Percentiles rank a stretch among this genome's conserved stretches.
Evolutionary conservation across 371 early-diverging fungal species (phyloP).

Genomic region (Paraphysoderma sedebokerense): DNA sequence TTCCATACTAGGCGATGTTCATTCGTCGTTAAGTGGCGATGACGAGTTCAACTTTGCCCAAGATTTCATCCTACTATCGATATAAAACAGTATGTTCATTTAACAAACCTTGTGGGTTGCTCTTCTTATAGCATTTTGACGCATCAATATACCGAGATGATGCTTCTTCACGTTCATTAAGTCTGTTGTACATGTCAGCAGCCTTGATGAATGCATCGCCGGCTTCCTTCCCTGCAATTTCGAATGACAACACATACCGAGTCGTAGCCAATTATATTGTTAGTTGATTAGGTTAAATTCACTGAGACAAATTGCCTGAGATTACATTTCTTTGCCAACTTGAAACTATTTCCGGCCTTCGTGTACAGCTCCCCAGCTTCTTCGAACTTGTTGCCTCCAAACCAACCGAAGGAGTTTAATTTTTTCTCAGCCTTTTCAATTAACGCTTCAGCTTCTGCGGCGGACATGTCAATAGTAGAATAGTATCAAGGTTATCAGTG

Average conservation of each 20-base stretch:
- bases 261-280: background rate
- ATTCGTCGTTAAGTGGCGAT: background rate
- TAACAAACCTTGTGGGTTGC: conserved; percentile 61
- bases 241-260: background rate
- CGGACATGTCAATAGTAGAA: too few relatives aligned
- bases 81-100: too few relatives aligned
- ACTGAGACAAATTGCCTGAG: background rate
- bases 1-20: background rate
- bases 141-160: conserved; percentile 67
- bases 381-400: conserved; percentile 71
- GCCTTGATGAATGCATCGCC: conserved; percentile 75
- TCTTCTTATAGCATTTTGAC: conserved; percentile 69
- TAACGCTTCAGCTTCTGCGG: conserved; percentile 8
- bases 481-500: too few relatives aligned
- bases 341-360: conserved; percentile 78
- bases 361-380: conserved; percentile 84
- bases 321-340: conserved; percentile 70
- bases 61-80: too few relatives aligned
- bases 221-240: conserved; percentile 59
- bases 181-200: conserved; percentile 31
- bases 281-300: background rate
- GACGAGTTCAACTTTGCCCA: background rate
- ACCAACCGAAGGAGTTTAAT: conserved; percentile 56
- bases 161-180: conserved; percentile 64
- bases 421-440: conserved; percentile 56